Evolutionary conservation across 768 basidiomycete genomes (phyloP).

Genomic region (Lactifluus rugatus): DNA sequence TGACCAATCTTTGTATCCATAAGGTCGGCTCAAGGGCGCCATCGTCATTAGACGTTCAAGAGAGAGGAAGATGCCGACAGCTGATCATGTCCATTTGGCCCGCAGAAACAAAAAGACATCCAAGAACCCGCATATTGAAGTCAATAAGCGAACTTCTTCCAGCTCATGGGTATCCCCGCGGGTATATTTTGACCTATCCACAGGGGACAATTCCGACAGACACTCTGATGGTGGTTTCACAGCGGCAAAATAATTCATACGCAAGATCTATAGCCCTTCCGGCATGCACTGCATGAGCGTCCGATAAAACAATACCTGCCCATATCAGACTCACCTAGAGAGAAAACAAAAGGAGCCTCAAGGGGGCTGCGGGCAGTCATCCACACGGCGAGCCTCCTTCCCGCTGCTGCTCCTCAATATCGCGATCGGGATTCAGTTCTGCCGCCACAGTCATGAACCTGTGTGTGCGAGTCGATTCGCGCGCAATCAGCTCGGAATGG

Average conservation of each 20-base stretch:
- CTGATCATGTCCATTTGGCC: slow-evolving; percentile 14
- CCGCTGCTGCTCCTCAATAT: slow-evolving; percentile 2
- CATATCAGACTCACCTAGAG: slow-evolving; percentile 1
- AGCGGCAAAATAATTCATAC: slow-evolving; percentile 1
- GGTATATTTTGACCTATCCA: slow-evolving; percentile 8
- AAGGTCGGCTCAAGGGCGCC: slow-evolving; percentile 15
- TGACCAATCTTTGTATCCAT: slow-evolving; percentile 11
- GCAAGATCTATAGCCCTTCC: slow-evolving; percentile 6
- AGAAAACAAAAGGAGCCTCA: not conserved
- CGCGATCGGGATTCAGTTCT: slow-evolving; percentile 30
- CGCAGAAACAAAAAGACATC: slow-evolving; percentile 16
- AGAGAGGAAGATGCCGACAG: slow-evolving; percentile 15
- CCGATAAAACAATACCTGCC: not conserved
- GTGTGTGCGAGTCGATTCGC: not conserved
- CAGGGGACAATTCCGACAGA: slow-evolving; percentile 9
- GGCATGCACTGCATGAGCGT: slow-evolving; percentile 4
- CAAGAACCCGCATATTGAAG: slow-evolving; percentile 13
- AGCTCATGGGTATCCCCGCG: slow-evolving; percentile 15
- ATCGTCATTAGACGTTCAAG: slow-evolving; percentile 5
- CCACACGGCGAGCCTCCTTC: not conserved
- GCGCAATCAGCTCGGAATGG: not conserved
- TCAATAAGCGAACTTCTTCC: slow-evolving; percentile 4
- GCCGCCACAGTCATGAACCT: slow-evolving; percentile 46
- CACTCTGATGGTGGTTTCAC: slow-evolving; percentile 10
- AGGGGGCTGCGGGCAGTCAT: not conserved